Evolutionary conservation across 139 green algal species (phyloP).

Genomic region (Tetradesmus obliquus): DNA sequence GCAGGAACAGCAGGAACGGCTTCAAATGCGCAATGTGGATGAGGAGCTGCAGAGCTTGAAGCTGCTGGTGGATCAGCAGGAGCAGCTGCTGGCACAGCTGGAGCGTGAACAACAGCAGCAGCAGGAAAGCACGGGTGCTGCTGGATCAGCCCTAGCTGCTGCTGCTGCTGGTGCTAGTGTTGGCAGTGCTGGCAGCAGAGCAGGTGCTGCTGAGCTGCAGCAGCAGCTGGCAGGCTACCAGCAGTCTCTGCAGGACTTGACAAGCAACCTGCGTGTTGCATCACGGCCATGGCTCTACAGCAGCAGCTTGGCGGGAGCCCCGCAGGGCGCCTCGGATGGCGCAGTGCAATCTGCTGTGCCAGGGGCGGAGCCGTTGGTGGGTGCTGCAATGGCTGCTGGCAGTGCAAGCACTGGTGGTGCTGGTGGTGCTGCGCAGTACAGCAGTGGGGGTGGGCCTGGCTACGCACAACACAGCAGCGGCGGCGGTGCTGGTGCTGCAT

Average conservation of each 20-base stretch:
- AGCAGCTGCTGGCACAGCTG: not conserved
- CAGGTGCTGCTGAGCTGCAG: not conserved
- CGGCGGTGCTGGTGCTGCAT: not conserved
- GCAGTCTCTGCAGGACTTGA: conserved; percentile 12
- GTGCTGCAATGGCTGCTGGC: not conserved
- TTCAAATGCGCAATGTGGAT: not conserved
- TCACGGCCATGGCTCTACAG: not conserved
- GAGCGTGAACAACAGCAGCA: no score
- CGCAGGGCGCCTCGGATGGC: no score
- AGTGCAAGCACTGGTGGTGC: not conserved
- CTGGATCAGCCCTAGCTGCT: not conserved
- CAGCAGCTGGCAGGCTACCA: conserved; percentile 7
- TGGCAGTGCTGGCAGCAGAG: not conserved
- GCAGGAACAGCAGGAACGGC: not conserved
- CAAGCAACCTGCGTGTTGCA: conserved; percentile 2
- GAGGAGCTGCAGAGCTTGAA: not conserved
- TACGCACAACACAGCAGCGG: not conserved
- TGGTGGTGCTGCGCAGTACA: not conserved
- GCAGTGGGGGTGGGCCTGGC: not conserved
- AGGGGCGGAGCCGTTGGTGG: not conserved
- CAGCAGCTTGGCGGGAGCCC: not conserved
- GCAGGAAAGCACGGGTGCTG: not conserved
- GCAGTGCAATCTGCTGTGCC: no score
- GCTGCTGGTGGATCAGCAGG: not conserved
- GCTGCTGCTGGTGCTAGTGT: not conserved